Base-by-base conservation (phyloP, 306 rosid genomes). In the Purshia tridentata region DNA sequence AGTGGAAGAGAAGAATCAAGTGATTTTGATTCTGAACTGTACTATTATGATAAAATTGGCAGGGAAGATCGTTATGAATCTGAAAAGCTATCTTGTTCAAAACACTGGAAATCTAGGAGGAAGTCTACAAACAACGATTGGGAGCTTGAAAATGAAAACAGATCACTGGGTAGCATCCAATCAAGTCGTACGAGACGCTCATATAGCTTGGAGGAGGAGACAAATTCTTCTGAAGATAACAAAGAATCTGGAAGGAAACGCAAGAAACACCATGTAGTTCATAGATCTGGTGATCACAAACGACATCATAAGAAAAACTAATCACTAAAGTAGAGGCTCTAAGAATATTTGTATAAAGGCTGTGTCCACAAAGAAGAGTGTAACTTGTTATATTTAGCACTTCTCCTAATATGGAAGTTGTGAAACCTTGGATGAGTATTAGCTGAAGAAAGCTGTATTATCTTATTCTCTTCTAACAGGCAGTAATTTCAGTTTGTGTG, bases 201-300 rank as follows among this genome's bases (percentile, higher is more conserved):
- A 6, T 20, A 23, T 61, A 44, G 67, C 59, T 44, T 40, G n/a
- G 62, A 29, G 15, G n/a, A 42, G 19, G 52, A 18, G 52, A 65
- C 78, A 2, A 35, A 74, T 51, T 57, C 64, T 12, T 64, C 71
- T 15, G 64, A 52, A 4, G 65, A 72, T 47, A 48, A 63, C 76
- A 16, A 11, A 35, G 57, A 77, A 53, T 53, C 35, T 35, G 19
- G 6, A 16, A 50, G 59, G 46, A 61, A 61, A 37, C 47, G 4
- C 48, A 50, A 35, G 15, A 68, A 49, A 59, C 72, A 67, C 45
- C 29, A 29, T 67, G 56, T 57, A n/a, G 55, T 6, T 41, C 57
- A 50, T 35, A 35, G 59, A 35, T 68, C 48, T 11, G 10, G 47
- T 15, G 72, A 68, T 68, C 58, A 23, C 20, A 66, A 66, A 47